phyloP scores from a whole-genome alignment of 352 stramenopile species.

The Elongisporangium undulatum region DNA sequence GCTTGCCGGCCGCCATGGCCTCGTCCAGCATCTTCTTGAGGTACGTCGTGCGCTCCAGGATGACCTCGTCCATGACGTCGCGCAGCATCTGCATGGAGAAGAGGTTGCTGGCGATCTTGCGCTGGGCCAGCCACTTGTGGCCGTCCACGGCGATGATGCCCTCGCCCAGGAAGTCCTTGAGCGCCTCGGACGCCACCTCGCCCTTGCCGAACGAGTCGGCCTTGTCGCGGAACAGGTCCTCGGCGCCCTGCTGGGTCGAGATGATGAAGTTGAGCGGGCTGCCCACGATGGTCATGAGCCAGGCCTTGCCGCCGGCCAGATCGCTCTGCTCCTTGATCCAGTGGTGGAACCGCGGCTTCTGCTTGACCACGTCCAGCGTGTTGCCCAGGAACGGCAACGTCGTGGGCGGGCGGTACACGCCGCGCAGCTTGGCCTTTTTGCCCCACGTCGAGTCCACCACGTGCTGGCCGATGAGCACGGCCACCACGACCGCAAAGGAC shows the following conservation, averaged over 20 bases:
- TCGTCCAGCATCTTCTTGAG: conserved; percentile 20
- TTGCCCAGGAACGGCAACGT: conserved; percentile 30
- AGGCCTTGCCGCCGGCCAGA: conserved; percentile 19
- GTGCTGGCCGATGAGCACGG: conserved; percentile 9
- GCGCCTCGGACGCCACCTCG: conserved; percentile 21
- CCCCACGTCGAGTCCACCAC: conserved; percentile 4
- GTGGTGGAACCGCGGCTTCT: conserved; percentile 24
- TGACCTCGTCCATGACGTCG: conserved; percentile 34
- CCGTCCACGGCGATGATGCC: conserved; percentile 66
- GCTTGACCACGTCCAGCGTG: conserved; percentile 28
- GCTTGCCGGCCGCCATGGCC: conserved; percentile 3
- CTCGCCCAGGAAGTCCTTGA: conserved; percentile 53
- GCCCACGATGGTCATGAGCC: conserved; percentile 18
- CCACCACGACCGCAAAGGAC: conserved; percentile 6
- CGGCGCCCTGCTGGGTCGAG: conserved; percentile 22
- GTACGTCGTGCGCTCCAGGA: conserved; percentile 19
- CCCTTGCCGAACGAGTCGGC: conserved; percentile 61
- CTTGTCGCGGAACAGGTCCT: conserved; percentile 47
- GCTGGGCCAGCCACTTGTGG: conserved; percentile 50
- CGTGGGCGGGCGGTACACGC: conserved; percentile 15
- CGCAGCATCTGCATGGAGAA: conserved; percentile 64
- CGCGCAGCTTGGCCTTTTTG: conserved; percentile 1
- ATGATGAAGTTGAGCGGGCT: conserved; percentile 24
- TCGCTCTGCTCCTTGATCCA: conserved; percentile 29
- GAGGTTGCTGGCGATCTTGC: conserved; percentile 82